Base-by-base conservation (phyloP, 2,329 filamentous ascomycete species). In the Grosmannia clavigera region DNA sequence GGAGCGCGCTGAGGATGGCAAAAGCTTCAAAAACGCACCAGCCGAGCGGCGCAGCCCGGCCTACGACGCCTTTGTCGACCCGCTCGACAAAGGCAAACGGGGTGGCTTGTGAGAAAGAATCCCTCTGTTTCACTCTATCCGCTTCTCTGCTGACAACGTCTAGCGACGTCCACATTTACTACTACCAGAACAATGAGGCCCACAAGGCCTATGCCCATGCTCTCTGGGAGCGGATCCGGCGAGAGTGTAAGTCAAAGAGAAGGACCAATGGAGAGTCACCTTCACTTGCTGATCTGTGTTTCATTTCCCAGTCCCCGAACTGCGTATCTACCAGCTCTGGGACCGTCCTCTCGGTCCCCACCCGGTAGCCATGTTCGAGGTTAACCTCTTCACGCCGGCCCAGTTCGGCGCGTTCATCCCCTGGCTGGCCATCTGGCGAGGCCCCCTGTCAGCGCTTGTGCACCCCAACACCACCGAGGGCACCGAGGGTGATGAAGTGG, bases 351-450 rank as follows among this genome's bases (percentile, higher is more conserved):
- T 96, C 33, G 92, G 91, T 0, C 91, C 91, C 0, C 91, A 96
- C 70, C 85, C 87, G 0, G 72, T 90, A 0, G 87, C 85, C 58
- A 96, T 95, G 90, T 96, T 96, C 67, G 92, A 96, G 73, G 90
- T 96, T 54, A 95, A 95, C 66, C 54, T 96, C 25, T 90, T 92
- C 70, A 90, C 86, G 0, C 92, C 91, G 0, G 85, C 83, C 3
- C 88, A 96, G 70, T 96, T 96, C 68, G 91, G 91, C 0, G 91
- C 92, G 0, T 95, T 96, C 67, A 75, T 96, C 48, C 81, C 89
- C 0, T 96, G 91, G 91, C 75, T 96, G 35, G 81, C 89, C 35
- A 82, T 96, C 61, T 86, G 92, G 72, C 80, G 91, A 5, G 91
- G 91, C 0, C 88, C 89, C 2, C 72, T 96, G 62, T 91, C 87